Evolutionary conservation across 2,329 filamentous ascomycete genomes (phyloP).

Genomic region (Colletotrichum sp.): DNA sequence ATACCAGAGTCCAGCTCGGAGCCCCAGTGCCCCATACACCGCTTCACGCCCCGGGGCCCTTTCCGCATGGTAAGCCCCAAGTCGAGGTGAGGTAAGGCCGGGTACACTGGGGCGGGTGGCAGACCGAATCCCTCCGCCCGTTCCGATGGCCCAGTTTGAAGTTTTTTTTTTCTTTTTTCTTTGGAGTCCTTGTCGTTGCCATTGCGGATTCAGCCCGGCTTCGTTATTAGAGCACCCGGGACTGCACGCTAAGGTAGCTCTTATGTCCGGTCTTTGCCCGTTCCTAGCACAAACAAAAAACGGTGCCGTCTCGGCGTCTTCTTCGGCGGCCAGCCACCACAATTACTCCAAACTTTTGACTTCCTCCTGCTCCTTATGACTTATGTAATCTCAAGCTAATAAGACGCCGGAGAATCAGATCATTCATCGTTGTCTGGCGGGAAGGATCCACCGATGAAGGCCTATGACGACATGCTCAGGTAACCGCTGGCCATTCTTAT

Average conservation of each 20-base stretch:
- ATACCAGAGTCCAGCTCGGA: not conserved
- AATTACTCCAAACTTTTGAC: not conserved
- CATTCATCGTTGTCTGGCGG: not conserved
- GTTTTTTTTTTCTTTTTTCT: not conserved
- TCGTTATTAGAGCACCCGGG: not conserved
- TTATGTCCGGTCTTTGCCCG: not conserved
- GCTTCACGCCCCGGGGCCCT: not conserved
- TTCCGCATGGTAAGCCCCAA: not conserved
- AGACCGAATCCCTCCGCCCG: constrained; percentile 3
- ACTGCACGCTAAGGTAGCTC: not conserved
- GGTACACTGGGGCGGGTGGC: not conserved
- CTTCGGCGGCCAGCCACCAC: not conserved
- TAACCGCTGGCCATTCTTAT: not conserved
- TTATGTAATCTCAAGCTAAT: not conserved
- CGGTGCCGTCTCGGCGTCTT: not conserved
- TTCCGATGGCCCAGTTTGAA: not conserved
- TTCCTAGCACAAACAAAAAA: not conserved
- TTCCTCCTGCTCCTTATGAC: not conserved
- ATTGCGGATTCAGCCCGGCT: not conserved
- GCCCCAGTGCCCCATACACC: not conserved
- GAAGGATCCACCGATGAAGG: not conserved
- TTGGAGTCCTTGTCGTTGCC: not conserved
- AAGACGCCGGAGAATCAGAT: not conserved
- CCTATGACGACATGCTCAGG: constrained; percentile 1
- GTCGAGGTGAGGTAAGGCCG: not conserved